Conservation (phyloP, 805 yeast species). For the Saccharomycopsis capsularis region DNA sequence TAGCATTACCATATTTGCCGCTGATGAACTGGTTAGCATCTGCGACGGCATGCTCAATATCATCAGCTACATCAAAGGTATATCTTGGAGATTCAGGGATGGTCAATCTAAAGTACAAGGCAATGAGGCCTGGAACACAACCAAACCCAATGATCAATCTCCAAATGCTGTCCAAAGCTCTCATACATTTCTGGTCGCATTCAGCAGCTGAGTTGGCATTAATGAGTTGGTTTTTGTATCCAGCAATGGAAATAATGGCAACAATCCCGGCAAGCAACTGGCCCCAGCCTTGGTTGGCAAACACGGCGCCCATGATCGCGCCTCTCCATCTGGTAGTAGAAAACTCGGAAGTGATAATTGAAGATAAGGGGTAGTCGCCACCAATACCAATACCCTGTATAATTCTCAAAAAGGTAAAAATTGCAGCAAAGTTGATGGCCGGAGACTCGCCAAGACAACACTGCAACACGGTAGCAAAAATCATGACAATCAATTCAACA, state of each 20-base stretch:
- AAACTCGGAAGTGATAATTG: conserved; percentile 86
- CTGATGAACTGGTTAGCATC: conserved; percentile 45
- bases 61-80: conserved; percentile 65
- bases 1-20: conserved; percentile 48
- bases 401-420: conserved; percentile 72
- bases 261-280: conserved; percentile 83
- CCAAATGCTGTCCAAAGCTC: conserved; percentile 92
- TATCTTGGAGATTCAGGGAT: conserved; percentile 95
- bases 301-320: conserved; percentile 93
- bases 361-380: conserved; percentile 92
- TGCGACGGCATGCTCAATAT: conserved; percentile 49
- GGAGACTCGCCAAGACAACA: conserved; percentile 66
- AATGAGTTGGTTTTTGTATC: conserved; percentile 57
- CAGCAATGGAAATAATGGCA: conserved; percentile 68
- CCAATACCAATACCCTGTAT: conserved; percentile 95
- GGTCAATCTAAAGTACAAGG: conserved; percentile 85
- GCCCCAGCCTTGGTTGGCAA: conserved; percentile 97
- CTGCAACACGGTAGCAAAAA: conserved; percentile 70
- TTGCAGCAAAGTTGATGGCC: conserved; percentile 66
- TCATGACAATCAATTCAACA: conserved; percentile 76
- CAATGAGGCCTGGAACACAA: conserved; percentile 78
- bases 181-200: conserved; percentile 61
- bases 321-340: conserved; percentile 97
- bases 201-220: conserved; percentile 45
- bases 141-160: conserved; percentile 86